phyloP scores from a whole-genome alignment of 2,329 filamentous ascomycete species.

The Westerdykella sp. region DNA sequence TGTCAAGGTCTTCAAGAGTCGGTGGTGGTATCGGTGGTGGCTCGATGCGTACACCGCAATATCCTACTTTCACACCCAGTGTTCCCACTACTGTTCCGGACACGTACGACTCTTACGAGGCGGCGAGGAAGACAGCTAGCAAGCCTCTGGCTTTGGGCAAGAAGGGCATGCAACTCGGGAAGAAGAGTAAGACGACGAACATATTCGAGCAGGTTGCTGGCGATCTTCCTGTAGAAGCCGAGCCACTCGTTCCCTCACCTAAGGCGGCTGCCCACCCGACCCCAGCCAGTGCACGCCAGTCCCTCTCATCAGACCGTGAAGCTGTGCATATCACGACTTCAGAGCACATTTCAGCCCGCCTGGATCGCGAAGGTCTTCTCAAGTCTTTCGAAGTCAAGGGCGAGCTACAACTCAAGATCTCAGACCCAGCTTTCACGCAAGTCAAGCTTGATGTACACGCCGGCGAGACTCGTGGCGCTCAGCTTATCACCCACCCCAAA shows the following conservation, averaged over 20 bases:
- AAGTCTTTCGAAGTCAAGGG: slow-evolving; percentile 86
- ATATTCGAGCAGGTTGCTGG: slow-evolving; percentile 95
- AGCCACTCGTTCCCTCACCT: slow-evolving; percentile 65
- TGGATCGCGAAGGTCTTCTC: slow-evolving; percentile 80
- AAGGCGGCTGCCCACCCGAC: slow-evolving; percentile 47
- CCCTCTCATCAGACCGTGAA: slow-evolving; percentile 69
- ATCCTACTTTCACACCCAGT: slow-evolving; percentile 83
- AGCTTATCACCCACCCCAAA: slow-evolving; percentile 94
- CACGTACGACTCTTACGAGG: slow-evolving; percentile 89
- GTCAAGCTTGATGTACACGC: slow-evolving; percentile 77
- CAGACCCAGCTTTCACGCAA: slow-evolving; percentile 83
- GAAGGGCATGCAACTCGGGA: slow-evolving; percentile 98
- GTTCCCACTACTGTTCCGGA: slow-evolving; percentile 67
- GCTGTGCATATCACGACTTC: slow-evolving; percentile 82
- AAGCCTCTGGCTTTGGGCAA: slow-evolving; percentile 76
- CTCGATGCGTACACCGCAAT: slow-evolving; percentile 68
- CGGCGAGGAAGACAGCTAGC: slow-evolving; percentile 83
- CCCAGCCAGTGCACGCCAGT: slow-evolving; percentile 50
- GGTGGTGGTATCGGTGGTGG: slow-evolving; percentile 25
- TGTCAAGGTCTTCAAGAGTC: slow-evolving; percentile 66
- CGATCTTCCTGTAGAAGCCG: slow-evolving; percentile 80
- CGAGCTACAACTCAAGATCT: slow-evolving; percentile 84
- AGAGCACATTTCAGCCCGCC: slow-evolving; percentile 82
- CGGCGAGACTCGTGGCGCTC: slow-evolving; percentile 71
- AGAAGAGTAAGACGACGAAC: slow-evolving; percentile 96